These are phyloP conservation scores for Trichosanthes truncata DNA, from an alignment of 306 rosid genomes.

Conservation along the genomic window DNA sequence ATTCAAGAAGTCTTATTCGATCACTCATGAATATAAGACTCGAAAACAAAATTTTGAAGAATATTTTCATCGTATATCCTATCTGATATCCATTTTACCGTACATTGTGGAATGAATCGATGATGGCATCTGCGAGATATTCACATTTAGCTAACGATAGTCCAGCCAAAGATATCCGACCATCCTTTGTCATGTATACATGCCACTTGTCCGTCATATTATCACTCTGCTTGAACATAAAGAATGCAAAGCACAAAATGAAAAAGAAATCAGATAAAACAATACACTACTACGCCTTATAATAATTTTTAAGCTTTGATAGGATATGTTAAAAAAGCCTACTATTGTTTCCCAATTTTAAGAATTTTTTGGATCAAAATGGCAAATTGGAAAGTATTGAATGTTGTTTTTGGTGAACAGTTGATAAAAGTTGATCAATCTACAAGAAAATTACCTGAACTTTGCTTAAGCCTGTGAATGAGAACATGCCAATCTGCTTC, in stretches of 20 bases:
- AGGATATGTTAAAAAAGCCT: background rate
- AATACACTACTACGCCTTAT: background rate
- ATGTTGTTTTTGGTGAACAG: background rate
- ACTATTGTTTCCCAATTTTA: background rate
- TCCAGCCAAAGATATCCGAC: slow-evolving; percentile 94
- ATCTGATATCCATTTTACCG: slow-evolving; percentile 30
- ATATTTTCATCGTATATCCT: background rate
- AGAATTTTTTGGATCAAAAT: background rate
- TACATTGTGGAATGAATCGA: slow-evolving; percentile 80
- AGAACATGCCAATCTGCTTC: slow-evolving; percentile 95
- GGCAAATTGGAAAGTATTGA: background rate
- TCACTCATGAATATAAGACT: background rate
- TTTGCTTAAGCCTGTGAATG: slow-evolving; percentile 79
- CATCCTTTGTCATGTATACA: slow-evolving; percentile 97
- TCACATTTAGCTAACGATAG: slow-evolving; percentile 81
- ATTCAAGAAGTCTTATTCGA: background rate
- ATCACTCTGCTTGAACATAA: slow-evolving; percentile 47
- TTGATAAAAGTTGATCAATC: background rate
- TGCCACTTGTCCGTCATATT: slow-evolving; percentile 94
- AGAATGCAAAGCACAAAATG: background rate
- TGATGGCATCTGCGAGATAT: slow-evolving; percentile 89
- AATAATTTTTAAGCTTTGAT: background rate
- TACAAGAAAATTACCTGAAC: slow-evolving; percentile 45
- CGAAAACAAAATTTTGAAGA: background rate
- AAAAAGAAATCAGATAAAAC: background rate